Evolutionary conservation across 106 monocot species (phyloP).

Genomic region (Dioscorea zingiberensis): DNA sequence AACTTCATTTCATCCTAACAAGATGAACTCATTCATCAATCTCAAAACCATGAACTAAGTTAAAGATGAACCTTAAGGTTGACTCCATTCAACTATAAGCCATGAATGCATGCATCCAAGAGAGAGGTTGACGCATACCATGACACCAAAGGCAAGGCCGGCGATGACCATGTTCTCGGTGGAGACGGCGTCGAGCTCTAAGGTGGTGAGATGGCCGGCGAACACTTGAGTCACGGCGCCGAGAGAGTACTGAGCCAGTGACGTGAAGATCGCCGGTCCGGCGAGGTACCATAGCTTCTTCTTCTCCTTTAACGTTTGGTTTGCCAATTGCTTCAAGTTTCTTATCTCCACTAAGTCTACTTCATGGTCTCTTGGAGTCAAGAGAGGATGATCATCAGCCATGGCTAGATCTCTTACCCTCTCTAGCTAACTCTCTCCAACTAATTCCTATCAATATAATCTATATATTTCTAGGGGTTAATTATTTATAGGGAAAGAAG

Average conservation of each 20-base stretch:
- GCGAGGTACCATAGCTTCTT: constrained; percentile 33
- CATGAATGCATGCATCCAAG: background rate
- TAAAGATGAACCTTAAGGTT: too few species aligned
- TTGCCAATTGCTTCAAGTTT: background rate
- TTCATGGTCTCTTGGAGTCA: background rate
- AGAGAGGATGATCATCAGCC: background rate
- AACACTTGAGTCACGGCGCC: constrained; percentile 25
- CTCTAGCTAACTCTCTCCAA: too few species aligned
- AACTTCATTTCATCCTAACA: too few species aligned
- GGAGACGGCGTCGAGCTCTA: constrained; percentile 38
- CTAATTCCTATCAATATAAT: too few species aligned
- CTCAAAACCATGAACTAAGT: too few species aligned
- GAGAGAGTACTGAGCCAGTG: constrained; percentile 25
- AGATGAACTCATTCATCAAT: too few species aligned
- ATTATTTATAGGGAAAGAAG: too few species aligned
- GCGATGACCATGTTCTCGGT: constrained; percentile 31
- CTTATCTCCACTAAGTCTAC: background rate
- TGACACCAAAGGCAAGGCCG: constrained; percentile 31
- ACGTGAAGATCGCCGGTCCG: constrained; percentile 29
- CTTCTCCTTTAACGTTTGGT: background rate
- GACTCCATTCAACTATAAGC: too few species aligned
- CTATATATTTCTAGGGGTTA: too few species aligned
- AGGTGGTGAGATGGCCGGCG: constrained; percentile 34
- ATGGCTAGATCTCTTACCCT: background rate
- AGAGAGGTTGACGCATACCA: constrained; percentile 12